These are phyloP conservation scores for Yamadazyma tumulicola DNA, from an alignment of 805 yeast genomes.

Conservation along the genomic window DNA sequence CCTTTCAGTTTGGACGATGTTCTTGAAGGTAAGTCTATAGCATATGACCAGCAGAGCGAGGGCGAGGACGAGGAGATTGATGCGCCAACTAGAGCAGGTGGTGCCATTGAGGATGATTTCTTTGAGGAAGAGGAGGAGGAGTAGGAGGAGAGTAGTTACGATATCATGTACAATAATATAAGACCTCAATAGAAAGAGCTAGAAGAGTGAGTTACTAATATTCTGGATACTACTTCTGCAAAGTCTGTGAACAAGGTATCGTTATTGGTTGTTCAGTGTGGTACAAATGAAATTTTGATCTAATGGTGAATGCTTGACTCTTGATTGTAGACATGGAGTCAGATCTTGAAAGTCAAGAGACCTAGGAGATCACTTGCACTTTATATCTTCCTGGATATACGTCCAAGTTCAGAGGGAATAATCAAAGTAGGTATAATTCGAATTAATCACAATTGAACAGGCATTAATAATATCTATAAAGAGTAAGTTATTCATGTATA, in stretches of 20 bases:
- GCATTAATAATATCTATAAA: not conserved
- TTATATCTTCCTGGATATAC: too few relatives aligned
- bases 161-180: not conserved
- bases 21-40: slow-evolving; percentile 34
- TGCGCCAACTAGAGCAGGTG: slow-evolving; percentile 38
- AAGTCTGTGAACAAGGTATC: too few relatives aligned
- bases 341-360: too few relatives aligned
- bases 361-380: too few relatives aligned
- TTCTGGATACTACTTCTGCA: too few relatives aligned
- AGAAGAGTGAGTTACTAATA: too few relatives aligned
- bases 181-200: too few relatives aligned
- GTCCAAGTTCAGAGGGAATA: too few relatives aligned
- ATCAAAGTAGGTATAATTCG: not conserved
- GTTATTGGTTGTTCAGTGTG: too few relatives aligned
- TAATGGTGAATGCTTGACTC: too few relatives aligned
- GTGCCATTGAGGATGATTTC: slow-evolving; percentile 39
- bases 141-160: not conserved
- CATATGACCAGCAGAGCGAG: slow-evolving; percentile 13
- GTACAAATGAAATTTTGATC: too few relatives aligned
- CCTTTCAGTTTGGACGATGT: slow-evolving; percentile 51
- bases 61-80: slow-evolving; percentile 30
- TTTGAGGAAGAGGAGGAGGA: slow-evolving; percentile 29
- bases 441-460: not conserved
- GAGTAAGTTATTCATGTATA: not conserved
- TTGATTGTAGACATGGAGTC: too few relatives aligned